These are phyloP conservation scores for Magnusiomyces tetraspermus DNA, from an alignment of 1,139 yeast species.

Conservation along the genomic window DNA sequence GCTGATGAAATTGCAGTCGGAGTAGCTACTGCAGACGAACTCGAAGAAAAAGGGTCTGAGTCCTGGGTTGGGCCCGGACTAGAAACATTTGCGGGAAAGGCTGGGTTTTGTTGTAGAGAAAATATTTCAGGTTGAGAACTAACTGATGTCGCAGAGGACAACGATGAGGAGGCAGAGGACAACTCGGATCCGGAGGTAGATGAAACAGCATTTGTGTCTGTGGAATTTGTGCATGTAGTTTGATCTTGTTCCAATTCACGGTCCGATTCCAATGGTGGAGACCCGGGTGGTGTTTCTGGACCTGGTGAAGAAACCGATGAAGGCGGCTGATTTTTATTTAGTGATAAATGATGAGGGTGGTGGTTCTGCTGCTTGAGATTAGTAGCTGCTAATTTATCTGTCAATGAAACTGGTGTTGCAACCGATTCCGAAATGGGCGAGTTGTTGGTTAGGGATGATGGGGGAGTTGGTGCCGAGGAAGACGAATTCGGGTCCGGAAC, in stretches of 20 bases:
- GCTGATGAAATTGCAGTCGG: not conserved
- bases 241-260: not conserved
- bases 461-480: not conserved
- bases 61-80: not conserved
- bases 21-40: conserved; percentile 5
- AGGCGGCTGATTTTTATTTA: not conserved
- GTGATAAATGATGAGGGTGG: not conserved
- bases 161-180: not conserved
- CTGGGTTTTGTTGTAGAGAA: conserved; percentile 1
- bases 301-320: conserved; percentile 9
- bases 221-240: not conserved
- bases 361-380: not conserved
- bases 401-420: not conserved
- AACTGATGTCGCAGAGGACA: not conserved
- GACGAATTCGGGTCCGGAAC: not conserved
- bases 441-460: not conserved
- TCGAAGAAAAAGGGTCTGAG: not conserved
- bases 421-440: not conserved
- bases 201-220: not conserved
- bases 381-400: too few species aligned
- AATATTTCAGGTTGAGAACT: not conserved
- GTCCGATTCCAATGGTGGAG: conserved; percentile 10
- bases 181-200: not conserved
- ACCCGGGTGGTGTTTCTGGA: conserved; percentile 17
- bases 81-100: conserved; percentile 4